A percentile compares a stretch with the other conserved stretches of the same genome.
These are phyloP conservation scores for Rhodotorula sphaerocarpa DNA, from an alignment of 768 basidiomycete species.

Conservation along the genomic window DNA sequence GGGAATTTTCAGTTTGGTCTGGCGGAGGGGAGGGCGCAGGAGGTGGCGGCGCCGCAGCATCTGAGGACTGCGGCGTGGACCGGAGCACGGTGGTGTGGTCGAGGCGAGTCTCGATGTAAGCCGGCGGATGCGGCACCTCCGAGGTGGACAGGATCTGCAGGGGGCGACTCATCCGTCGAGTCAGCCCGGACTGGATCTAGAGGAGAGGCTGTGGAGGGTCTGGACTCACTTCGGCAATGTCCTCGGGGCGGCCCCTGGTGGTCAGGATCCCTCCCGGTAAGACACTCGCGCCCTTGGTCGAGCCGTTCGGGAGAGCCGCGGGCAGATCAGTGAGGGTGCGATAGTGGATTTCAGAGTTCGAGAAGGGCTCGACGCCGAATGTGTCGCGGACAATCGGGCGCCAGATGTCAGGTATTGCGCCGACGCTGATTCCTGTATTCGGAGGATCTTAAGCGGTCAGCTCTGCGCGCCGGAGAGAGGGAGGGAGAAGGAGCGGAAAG, in stretches of 20 bases:
- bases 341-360: constrained; percentile 7
- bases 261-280: not conserved
- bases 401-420: constrained; percentile 18
- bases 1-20: too few species aligned
- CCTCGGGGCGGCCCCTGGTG: not conserved
- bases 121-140: constrained; percentile 12
- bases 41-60: too few species aligned
- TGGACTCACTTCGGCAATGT: not conserved
- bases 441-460: too few species aligned
- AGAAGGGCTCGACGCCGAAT: constrained; percentile 1
- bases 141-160: constrained; percentile 24
- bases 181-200: too few species aligned
- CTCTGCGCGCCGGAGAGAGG: not conserved
- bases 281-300: not conserved
- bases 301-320: rapidly evolving
- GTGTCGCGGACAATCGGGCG: not conserved
- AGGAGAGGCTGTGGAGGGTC: too few species aligned
- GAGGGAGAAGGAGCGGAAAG: not conserved
- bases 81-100: constrained; percentile 5
- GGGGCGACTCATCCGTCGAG: too few species aligned
- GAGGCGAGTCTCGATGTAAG: constrained; percentile 15
- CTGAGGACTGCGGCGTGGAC: too few species aligned
- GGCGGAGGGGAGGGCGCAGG: too few species aligned
- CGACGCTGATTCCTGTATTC: constrained; percentile 11
- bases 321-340: not conserved